Conservation (phyloP, 371 early-diverging fungal genomes). For the Mucor lusitanicus region DNA sequence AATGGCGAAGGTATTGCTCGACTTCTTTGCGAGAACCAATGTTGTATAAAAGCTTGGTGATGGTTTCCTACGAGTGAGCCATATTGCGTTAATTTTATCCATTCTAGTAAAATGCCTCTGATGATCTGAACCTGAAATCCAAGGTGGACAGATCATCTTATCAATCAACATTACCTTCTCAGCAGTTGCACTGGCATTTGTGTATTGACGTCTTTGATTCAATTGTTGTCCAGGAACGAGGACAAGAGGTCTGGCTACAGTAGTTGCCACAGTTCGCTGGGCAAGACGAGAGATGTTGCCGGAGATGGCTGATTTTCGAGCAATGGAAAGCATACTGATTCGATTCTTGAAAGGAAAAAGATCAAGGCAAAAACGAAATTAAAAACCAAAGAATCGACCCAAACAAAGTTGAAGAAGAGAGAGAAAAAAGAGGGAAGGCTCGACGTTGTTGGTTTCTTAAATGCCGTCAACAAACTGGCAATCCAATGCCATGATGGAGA, state of each 20-base stretch:
- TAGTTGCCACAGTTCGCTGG: conserved; percentile 8
- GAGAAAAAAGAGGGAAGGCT: not conserved
- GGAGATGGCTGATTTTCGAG: conserved; percentile 31
- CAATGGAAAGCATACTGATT: conserved; percentile 35
- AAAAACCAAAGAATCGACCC: not conserved
- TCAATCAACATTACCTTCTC: conserved; percentile 37
- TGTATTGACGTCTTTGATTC: conserved; percentile 21
- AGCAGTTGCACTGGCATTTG: conserved; percentile 31
- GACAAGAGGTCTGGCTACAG: conserved; percentile 10
- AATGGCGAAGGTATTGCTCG: conserved; percentile 95
- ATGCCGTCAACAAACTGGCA: conserved; percentile 2
- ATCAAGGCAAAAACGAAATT: not conserved
- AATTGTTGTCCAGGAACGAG: conserved; percentile 13
- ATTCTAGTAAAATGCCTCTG: not conserved
- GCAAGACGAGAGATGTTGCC: conserved; percentile 23
- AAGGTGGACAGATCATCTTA: conserved; percentile 7
- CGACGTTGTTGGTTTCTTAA: not conserved
- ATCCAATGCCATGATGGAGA: not conserved
- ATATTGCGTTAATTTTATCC: conserved; percentile 1
- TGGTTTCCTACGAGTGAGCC: conserved; percentile 80
- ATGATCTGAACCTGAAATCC: conserved; percentile 1
- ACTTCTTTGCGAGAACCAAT: conserved; percentile 98
- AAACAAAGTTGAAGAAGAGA: not conserved
- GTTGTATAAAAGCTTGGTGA: conserved; percentile 95
- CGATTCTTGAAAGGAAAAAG: not conserved